Conservation (phyloP, 305 asterid genomes). For the Nicotiana rustica region DNA sequence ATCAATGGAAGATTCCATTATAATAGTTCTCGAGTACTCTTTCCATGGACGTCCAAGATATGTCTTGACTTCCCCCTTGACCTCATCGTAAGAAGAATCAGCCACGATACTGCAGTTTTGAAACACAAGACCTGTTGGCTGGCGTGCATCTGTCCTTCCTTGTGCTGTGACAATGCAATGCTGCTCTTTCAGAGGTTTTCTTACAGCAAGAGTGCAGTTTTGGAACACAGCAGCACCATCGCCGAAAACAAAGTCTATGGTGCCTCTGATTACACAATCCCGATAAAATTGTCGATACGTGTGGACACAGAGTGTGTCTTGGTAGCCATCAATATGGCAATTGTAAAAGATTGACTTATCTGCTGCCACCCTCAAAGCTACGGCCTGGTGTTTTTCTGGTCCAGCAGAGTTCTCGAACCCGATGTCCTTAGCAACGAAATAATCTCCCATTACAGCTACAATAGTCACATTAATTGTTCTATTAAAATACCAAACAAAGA, state of each 20-base stretch:
- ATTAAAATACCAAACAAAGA: conserved; percentile 2
- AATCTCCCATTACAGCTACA: conserved; percentile 74
- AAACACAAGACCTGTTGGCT: conserved; percentile 69
- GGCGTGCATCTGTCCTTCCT: conserved; percentile 66
- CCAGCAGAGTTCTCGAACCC: conserved; percentile 78
- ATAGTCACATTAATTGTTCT: conserved; percentile 28
- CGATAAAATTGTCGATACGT: conserved; percentile 80
- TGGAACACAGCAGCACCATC: conserved; percentile 73
- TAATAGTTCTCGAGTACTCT: conserved; percentile 70
- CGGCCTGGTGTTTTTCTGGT: conserved; percentile 80
- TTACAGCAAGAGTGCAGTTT: conserved; percentile 62
- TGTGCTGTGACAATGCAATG: conserved; percentile 75
- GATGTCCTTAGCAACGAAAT: conserved; percentile 70
- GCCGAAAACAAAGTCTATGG: conserved; percentile 82
- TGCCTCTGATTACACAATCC: conserved; percentile 71
- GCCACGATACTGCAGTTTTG: conserved; percentile 80
- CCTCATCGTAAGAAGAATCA: conserved; percentile 47
- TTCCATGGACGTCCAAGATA: conserved; percentile 91
- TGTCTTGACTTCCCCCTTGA: conserved; percentile 48
- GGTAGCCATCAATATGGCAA: conserved; percentile 79
- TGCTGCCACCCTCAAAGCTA: conserved; percentile 74
- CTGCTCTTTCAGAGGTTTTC: conserved; percentile 68
- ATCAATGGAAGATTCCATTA: conserved; percentile 74
- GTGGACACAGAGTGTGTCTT: conserved; percentile 79
- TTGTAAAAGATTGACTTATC: conserved; percentile 69